These are phyloP conservation scores for Pythium grandisporangium DNA, from an alignment of 352 stramenopile genomes.

Conservation along the genomic window DNA sequence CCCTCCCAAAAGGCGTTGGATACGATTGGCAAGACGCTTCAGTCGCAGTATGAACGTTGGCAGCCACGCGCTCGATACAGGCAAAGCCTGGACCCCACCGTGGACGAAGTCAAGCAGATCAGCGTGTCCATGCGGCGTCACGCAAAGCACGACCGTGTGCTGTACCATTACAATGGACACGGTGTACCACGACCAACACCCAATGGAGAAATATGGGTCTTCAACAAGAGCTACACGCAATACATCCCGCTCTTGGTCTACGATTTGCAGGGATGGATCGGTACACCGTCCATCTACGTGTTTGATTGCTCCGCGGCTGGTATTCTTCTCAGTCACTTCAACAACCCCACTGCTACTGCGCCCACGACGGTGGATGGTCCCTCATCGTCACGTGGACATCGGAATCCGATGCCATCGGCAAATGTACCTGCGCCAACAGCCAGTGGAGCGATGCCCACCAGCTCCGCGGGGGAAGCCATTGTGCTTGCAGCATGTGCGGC, in stretches of 20 bases:
- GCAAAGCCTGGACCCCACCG: constrained; percentile 93
- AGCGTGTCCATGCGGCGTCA: constrained; percentile 89
- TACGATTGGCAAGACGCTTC: constrained; percentile 91
- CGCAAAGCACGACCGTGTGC: constrained; percentile 90
- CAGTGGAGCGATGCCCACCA: constrained; percentile 7
- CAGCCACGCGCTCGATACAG: constrained; percentile 92
- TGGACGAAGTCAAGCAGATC: constrained; percentile 93
- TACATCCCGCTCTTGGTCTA: constrained; percentile 98
- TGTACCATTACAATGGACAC: constrained; percentile 99
- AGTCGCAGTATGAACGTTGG: constrained; percentile 96
- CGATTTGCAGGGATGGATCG: constrained; percentile 93
- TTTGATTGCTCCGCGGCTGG: constrained; percentile 97
- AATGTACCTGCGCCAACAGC: constrained; percentile 10
- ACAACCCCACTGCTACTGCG: too few species aligned
- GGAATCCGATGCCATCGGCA: not conserved
- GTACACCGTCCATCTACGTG: constrained; percentile 93
- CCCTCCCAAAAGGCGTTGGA: constrained; percentile 93
- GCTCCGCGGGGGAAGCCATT: constrained; percentile 83
- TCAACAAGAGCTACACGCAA: constrained; percentile 99
- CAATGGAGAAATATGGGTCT: constrained; percentile 99
- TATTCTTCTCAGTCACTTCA: constrained; percentile 93
- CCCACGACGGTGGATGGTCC: constrained; percentile 1
- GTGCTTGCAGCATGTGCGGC: constrained; percentile 93
- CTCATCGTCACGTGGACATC: too few species aligned
- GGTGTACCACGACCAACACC: constrained; percentile 95